phyloP scores from a whole-genome alignment of 1,284 basidiomycete species.

The Neolentinus lepideus region DNA sequence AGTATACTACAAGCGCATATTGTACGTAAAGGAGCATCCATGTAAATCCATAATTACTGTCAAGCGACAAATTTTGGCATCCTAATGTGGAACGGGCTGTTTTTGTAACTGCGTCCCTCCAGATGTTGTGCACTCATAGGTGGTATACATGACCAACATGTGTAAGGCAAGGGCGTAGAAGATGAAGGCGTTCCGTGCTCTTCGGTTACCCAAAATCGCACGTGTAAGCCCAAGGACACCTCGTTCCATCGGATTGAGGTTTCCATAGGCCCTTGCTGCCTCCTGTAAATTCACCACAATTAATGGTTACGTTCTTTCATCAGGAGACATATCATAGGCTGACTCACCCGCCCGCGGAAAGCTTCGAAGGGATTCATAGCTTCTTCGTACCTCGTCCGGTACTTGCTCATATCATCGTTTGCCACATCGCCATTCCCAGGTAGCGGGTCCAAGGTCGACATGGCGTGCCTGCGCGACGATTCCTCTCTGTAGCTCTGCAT shows the following conservation, averaged over 20 bases:
- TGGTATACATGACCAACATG: constrained; percentile 71
- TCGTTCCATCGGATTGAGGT: constrained; percentile 88
- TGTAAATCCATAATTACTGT: constrained; percentile 2
- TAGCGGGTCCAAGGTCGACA: constrained; percentile 62
- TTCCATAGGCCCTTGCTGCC: constrained; percentile 85
- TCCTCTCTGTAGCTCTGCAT: constrained; percentile 91
- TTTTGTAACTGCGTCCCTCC: constrained; percentile 40
- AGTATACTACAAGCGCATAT: constrained; percentile 1
- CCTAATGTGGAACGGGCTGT: constrained; percentile 30
- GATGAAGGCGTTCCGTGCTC: constrained; percentile 78
- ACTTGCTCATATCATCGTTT: constrained; percentile 79
- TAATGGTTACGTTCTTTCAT: too few species aligned
- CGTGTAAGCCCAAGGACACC: constrained; percentile 83
- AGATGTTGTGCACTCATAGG: constrained; percentile 60
- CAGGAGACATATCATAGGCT: too few species aligned
- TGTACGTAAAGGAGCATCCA: background rate
- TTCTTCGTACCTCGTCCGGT: constrained; percentile 90
- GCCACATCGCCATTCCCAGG: constrained; percentile 21
- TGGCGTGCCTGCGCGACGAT: constrained; percentile 36
- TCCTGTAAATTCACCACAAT: constrained; percentile 47
- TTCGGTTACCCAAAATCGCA: constrained; percentile 81
- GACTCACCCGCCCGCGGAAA: constrained; percentile 85
- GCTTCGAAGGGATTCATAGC: constrained; percentile 97
- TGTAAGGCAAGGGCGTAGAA: constrained; percentile 78
- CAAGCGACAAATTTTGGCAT: background rate